A percentile compares a stretch with the other conserved stretches of the same genome.
Evolutionary conservation across 2,329 filamentous ascomycete genomes (phyloP).

Genomic region (Ophiostoma perfectum): DNA sequence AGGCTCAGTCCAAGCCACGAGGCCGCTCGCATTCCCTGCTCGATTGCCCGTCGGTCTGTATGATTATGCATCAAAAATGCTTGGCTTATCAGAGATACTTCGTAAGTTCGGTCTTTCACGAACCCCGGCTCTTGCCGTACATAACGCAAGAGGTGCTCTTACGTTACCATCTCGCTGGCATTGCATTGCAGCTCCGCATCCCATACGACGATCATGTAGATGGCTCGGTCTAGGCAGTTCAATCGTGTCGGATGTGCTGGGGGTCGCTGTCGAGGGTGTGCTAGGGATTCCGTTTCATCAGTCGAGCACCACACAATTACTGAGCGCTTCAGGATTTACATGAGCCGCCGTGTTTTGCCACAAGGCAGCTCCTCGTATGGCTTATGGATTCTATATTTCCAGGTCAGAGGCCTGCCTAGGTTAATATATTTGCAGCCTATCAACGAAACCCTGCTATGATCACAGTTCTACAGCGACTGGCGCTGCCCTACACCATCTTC

Average conservation of each 20-base stretch:
- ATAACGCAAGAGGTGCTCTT: not conserved
- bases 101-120: not conserved
- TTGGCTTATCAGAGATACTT: not conserved
- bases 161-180: not conserved
- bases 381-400: too few species aligned
- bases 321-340: not conserved
- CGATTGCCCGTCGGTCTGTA: not conserved
- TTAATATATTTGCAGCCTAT: too few species aligned
- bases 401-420: too few species aligned
- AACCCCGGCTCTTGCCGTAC: not conserved
- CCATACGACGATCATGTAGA: slow-evolving; percentile 1
- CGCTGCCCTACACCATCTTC: too few species aligned
- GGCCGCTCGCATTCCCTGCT: not conserved
- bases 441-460: too few species aligned
- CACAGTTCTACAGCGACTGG: too few species aligned
- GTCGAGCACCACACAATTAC: not conserved
- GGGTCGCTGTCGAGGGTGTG: not conserved
- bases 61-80: not conserved
- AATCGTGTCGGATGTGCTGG: not conserved
- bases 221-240: not conserved
- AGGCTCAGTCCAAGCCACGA: not conserved
- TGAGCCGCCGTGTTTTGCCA: too few species aligned
- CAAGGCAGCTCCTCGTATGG: too few species aligned
- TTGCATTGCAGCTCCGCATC: slow-evolving; percentile 1
- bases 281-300: not conserved